Evolutionary conservation across 2,329 filamentous ascomycete species (phyloP), one percentile per base, ranked within the genome.

Genomic region (Sordariomycetes sp.): DNA sequence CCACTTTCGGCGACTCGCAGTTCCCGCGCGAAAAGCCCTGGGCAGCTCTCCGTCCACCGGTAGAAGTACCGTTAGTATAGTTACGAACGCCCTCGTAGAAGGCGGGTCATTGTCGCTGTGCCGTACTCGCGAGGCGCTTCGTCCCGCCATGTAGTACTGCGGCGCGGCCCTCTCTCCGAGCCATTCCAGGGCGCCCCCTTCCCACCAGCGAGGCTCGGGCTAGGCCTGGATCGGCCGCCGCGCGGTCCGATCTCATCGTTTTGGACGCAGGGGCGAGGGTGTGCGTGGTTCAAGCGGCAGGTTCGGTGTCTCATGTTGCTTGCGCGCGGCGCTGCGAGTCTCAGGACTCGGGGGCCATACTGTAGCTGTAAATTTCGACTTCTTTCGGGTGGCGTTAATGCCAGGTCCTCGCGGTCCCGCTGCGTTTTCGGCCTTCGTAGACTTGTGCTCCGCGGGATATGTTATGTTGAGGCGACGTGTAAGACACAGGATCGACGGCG

Each of bases 1-100:
- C 54, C 42, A 42, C 17, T 56, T 52, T 28, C 25, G 51, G 54
- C 54, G 54, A 56, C 54, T 25, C 32, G 39, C 54, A 56, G 54
- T 20, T 50, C 15, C 54, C 24, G 25, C 42, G 28, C 28, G 28
- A 45, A 42, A 34, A 25, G 25, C 42, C 35, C 12, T 51, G 54
- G 39, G n/a, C 36, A 17, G 28, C 20, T n/a, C 35, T 36, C 53
- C 36, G 24, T 22, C 20, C 42, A 22, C 20, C 17, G 42, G 34
- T 35, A 42, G n/a, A 22, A 15, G 10, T 32, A 10, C 54, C 22
- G 13, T 32, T 20, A 32, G 25, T 32, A 1, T 20, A n/a, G 10
- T 24, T 24, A 22, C 22, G 3, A 22, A 6, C 13, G 6, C 22
- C 12, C 8, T 12, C n/a, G 45, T 20, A 20, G 22, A 24, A 32